Evolutionary conservation across 2,329 filamentous ascomycete genomes (phyloP).

Genomic region (Talaromyces sp.): DNA sequence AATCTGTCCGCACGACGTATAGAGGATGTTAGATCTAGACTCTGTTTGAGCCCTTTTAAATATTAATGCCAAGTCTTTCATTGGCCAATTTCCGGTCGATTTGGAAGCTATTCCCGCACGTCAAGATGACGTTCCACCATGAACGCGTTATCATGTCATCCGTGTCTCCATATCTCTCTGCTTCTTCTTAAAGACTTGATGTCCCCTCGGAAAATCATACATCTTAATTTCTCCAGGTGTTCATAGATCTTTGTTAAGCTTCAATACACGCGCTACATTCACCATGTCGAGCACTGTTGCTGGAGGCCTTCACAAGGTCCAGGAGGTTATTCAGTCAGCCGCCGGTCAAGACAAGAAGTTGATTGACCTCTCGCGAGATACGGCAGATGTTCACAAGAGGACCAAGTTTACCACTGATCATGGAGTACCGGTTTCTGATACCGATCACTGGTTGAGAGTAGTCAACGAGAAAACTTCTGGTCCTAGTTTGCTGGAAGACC

Average conservation of each 20-base stretch:
- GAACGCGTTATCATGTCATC: not conserved
- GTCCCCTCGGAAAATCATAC: not conserved
- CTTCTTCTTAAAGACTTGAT: not conserved
- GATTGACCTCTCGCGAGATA: conserved; percentile 59
- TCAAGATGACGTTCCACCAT: conserved; percentile 5
- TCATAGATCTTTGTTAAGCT: not conserved
- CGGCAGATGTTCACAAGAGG: conserved; percentile 56
- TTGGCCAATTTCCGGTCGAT: not conserved
- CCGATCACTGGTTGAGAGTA: conserved; percentile 74
- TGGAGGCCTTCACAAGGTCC: conserved; percentile 30
- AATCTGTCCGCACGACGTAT: not conserved
- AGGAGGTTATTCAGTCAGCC: conserved; percentile 26
- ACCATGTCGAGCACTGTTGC: conserved; percentile 29
- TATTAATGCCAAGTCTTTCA: not conserved
- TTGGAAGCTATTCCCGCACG: not conserved
- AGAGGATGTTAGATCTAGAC: not conserved
- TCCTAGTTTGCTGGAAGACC: conserved; percentile 68
- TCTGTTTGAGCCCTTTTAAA: not conserved
- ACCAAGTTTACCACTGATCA: conserved; percentile 70
- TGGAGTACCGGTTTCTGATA: conserved; percentile 68
- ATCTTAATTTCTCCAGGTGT: not conserved
- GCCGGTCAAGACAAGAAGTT: conserved; percentile 50
- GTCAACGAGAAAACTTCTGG: conserved; percentile 62
- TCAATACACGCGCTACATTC: not conserved
- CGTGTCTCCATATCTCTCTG: not conserved